Percentiles rank a stretch among this genome's conserved stretches.
phyloP scores from a whole-genome alignment of 345 rosid species.

The Balakata baccata region DNA sequence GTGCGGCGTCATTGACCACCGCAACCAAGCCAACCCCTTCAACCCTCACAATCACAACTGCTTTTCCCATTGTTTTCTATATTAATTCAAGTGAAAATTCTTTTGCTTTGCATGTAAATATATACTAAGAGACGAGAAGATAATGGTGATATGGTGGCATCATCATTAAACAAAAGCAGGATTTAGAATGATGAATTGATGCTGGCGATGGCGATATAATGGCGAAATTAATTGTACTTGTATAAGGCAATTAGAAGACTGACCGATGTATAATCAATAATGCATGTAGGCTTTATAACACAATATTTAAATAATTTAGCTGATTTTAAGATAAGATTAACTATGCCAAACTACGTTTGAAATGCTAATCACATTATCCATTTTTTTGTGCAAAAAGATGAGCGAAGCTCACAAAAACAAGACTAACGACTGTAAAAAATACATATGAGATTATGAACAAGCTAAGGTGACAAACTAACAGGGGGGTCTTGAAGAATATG shows the following conservation, averaged over 20 bases:
- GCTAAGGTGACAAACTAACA: too few species aligned
- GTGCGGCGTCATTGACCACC: conserved; percentile 20
- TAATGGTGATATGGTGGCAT: not conserved
- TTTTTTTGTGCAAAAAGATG: too few species aligned
- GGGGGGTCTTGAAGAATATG: too few species aligned
- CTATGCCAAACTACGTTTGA: too few species aligned
- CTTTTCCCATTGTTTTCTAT: not conserved
- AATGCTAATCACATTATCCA: too few species aligned
- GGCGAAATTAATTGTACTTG: not conserved
- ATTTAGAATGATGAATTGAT: not conserved
- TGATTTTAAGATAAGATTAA: not conserved
- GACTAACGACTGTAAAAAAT: too few species aligned
- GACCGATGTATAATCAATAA: not conserved
- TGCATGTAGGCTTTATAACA: not conserved
- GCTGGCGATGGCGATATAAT: too few species aligned
- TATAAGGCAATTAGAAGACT: not conserved
- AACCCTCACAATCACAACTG: not conserved
- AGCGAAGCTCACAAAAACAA: too few species aligned
- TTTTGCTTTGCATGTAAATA: not conserved
- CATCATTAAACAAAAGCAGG: not conserved
- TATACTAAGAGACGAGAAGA: not conserved
- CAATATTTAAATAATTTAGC: not conserved
- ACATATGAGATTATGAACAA: too few species aligned
- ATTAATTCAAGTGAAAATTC: not conserved
- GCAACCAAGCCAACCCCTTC: conserved; percentile 14